A percentile compares a stretch with the other conserved stretches of the same genome.
These are phyloP conservation scores for Colletotrichum sp. DNA, from an alignment of 2,329 filamentous ascomycete genomes.

Conservation along the genomic window DNA sequence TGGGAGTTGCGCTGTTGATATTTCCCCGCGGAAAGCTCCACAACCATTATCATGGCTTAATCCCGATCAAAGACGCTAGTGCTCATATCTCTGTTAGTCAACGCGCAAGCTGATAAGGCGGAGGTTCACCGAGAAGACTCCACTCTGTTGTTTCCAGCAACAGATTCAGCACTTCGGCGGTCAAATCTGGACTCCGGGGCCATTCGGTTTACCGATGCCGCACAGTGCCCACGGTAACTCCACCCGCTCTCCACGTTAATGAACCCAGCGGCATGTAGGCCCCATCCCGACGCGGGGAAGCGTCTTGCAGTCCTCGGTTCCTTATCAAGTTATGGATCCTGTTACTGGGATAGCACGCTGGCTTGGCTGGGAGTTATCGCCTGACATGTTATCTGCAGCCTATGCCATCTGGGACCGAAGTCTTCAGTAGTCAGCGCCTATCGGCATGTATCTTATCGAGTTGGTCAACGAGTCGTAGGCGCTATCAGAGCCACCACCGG, in stretches of 20 bases:
- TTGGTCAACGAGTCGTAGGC: not conserved
- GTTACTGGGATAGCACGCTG: not conserved
- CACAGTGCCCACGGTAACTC: conserved; percentile 8
- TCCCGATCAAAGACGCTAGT: conserved; percentile 2
- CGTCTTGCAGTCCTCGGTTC: not conserved
- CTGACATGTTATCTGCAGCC: conserved; percentile 13
- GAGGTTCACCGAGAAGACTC: conserved; percentile 16
- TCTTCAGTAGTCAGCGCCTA: not conserved
- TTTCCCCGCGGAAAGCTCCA: conserved; percentile 22
- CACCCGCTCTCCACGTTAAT: not conserved
- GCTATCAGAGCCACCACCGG: not conserved
- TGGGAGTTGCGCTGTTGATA: conserved; percentile 13
- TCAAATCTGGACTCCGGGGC: not conserved
- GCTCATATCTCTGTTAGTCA: conserved; percentile 11
- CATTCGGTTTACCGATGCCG: not conserved
- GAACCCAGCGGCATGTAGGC: not conserved
- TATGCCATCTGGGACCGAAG: not conserved
- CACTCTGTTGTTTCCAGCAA: not conserved
- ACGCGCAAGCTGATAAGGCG: conserved; percentile 20
- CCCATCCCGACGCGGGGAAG: conserved; percentile 8
- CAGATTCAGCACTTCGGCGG: not conserved
- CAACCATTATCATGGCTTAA: not conserved
- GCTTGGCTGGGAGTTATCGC: not conserved
- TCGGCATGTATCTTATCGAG: not conserved
- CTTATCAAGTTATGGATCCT: conserved; percentile 10